Percentiles rank a stretch among this genome's conserved stretches.
These are phyloP conservation scores for Dryas octopetala DNA, from an alignment of 306 rosid genomes.

Conservation along the genomic window DNA sequence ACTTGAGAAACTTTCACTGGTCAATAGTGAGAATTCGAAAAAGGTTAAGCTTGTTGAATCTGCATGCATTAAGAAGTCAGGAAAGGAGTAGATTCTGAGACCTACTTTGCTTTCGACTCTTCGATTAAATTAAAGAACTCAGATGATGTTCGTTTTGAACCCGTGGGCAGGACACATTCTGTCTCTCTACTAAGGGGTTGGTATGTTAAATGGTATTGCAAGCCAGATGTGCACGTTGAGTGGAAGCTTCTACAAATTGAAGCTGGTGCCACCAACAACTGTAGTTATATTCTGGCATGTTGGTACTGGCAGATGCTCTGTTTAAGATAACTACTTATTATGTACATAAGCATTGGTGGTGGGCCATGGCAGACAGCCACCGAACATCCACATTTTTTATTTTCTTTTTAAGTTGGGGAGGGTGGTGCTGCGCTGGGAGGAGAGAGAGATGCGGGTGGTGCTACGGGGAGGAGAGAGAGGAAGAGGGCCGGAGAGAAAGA, in stretches of 20 bases:
- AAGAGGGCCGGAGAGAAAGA: too few relatives aligned
- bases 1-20: conserved; percentile 67
- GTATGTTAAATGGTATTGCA: neutral
- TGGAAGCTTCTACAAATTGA: neutral
- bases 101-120: conserved; percentile 15
- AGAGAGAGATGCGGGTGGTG: too few relatives aligned
- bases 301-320: neutral
- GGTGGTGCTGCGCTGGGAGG: too few relatives aligned
- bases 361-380: too few relatives aligned
- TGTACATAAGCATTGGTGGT: neutral
- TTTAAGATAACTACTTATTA: neutral
- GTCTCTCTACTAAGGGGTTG: neutral
- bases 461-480: too few relatives aligned
- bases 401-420: too few relatives aligned
- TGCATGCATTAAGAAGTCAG: conserved; percentile 42
- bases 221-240: neutral
- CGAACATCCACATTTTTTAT: too few relatives aligned
- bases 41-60: conserved; percentile 77
- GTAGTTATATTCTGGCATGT: neutral
- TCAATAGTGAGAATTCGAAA: conserved; percentile 63
- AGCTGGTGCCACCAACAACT: neutral
- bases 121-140: neutral
- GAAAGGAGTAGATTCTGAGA: conserved; percentile 47
- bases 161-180: neutral
- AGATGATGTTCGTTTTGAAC: neutral